Base-by-base conservation (phyloP, 176 grass and related monocot genomes). In the Cenchrus fungigraminus region DNA sequence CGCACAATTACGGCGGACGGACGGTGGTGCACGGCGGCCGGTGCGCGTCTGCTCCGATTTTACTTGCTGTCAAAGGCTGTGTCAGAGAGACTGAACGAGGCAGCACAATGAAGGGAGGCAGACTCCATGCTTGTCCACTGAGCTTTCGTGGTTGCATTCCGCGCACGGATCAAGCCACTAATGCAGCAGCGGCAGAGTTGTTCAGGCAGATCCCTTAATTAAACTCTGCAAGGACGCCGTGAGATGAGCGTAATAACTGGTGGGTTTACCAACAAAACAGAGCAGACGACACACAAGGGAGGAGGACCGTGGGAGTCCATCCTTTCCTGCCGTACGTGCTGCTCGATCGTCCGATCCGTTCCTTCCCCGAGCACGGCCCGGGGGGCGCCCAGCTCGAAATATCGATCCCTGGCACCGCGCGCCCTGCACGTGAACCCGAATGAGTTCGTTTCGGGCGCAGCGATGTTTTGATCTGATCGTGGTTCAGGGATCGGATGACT, bases 31-130 rank as follows among this genome's bases (percentile, higher is more conserved):
- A 51, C 20, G 69, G 68, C 29, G 50, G 42, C 13, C 10, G 68
- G 40, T 14, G 63, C 34, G 31, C 44, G 12, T 63, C 29, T 42
- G 43, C 79, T 62, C 54, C 55, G 16, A 4, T 11, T 65, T 71
- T 44, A 80, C 77, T 62, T 64, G 67, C 57, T 86, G 46, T 65
- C 57, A 71, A 78, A 79, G 84, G 31, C 12, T 42, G 19, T 9
- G 31, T 50, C 53, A 40, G 25, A 58, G 37, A 8, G 6, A 62
- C 17, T 19, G 55, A 57, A 55, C 3, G 53, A 59, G 25, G 22
- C 34, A 46, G 22, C 63, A 68, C 50, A 61, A 47, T 57, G 25
- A 25, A 25, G 25, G 25, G 25, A 25, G 25, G 25, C 25, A 25
- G 25, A 25, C 25, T 25, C 40, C 40, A 37, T 37, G 55, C 5